Evolutionary conservation across 768 basidiomycete species (phyloP).

Genomic region (Trametes cinnabarina): DNA sequence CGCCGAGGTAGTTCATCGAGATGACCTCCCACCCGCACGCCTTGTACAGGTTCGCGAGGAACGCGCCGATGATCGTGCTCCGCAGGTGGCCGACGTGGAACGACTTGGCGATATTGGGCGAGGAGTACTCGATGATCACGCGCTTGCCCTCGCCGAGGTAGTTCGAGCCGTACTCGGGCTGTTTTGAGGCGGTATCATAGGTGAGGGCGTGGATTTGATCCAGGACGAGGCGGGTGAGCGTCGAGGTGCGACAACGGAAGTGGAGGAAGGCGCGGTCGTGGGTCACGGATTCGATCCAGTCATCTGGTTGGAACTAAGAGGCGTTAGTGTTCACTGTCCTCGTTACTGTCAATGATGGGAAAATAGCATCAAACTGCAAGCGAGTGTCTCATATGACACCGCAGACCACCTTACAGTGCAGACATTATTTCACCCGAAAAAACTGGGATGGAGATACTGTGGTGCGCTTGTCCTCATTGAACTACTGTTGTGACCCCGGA

Average conservation of each 20-base stretch:
- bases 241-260: conserved; percentile 68
- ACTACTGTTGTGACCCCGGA: no score
- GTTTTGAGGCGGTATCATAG: conserved; percentile 52
- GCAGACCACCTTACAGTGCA: no score
- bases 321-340: not conserved
- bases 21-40: conserved; percentile 92
- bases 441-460: no score
- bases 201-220: conserved; percentile 74
- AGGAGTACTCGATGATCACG: conserved; percentile 87
- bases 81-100: conserved; percentile 98
- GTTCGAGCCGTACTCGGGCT: conserved; percentile 82
- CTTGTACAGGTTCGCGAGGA: conserved; percentile 86
- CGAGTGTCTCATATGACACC: no score
- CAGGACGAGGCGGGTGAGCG: conserved; percentile 65
- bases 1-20: conserved; percentile 92
- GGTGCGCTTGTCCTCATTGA: no score
- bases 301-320: conserved; percentile 77
- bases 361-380: no score
- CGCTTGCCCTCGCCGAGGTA: conserved; percentile 76
- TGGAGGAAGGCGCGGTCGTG: conserved; percentile 81
- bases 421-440: no score
- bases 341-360: not conserved
- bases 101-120: conserved; percentile 96
- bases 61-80: conserved; percentile 98
- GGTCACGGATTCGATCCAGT: conserved; percentile 67